Evolutionary conservation across 768 basidiomycete species (phyloP).

Genomic region (Psilocybe azurescens): DNA sequence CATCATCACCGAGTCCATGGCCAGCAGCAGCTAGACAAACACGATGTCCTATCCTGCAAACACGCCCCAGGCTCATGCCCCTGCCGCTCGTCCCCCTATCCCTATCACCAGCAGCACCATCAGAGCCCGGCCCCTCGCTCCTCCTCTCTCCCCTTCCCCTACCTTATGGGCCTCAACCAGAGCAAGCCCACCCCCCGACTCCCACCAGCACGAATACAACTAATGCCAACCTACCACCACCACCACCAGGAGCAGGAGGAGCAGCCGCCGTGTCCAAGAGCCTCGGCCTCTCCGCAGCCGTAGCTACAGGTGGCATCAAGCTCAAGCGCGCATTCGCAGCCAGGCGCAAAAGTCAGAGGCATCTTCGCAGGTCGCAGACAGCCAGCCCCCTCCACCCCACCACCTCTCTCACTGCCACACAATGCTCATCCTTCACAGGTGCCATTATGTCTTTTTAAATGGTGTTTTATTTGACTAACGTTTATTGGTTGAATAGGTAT

Average conservation of each 20-base stretch:
- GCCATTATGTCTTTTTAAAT: too few relatives aligned
- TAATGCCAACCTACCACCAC: slow-evolving; percentile 21
- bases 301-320: slow-evolving; percentile 47
- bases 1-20: too few relatives aligned
- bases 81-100: not conserved
- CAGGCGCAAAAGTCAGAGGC: slow-evolving; percentile 62
- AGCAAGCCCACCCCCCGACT: slow-evolving; percentile 27
- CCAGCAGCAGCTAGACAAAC: not conserved
- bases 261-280: too few relatives aligned
- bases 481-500: too few relatives aligned
- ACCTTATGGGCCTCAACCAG: slow-evolving; percentile 31
- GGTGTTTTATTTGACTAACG: too few relatives aligned
- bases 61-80: slow-evolving; percentile 3
- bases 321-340: slow-evolving; percentile 64
- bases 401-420: too few relatives aligned
- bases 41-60: slow-evolving; percentile 1
- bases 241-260: slow-evolving; percentile 30
- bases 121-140: slow-evolving; percentile 25
- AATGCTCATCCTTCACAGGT: too few relatives aligned
- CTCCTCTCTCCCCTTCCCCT: slow-evolving; percentile 28
- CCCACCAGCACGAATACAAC: slow-evolving; percentile 26
- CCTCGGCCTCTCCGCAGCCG: slow-evolving; percentile 39
- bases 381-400: too few relatives aligned
- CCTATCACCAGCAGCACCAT: slow-evolving; percentile 9
- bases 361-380: slow-evolving; percentile 7